Base-by-base conservation (phyloP, 2,329 filamentous ascomycete species). In the Botryotinia calthae region DNA sequence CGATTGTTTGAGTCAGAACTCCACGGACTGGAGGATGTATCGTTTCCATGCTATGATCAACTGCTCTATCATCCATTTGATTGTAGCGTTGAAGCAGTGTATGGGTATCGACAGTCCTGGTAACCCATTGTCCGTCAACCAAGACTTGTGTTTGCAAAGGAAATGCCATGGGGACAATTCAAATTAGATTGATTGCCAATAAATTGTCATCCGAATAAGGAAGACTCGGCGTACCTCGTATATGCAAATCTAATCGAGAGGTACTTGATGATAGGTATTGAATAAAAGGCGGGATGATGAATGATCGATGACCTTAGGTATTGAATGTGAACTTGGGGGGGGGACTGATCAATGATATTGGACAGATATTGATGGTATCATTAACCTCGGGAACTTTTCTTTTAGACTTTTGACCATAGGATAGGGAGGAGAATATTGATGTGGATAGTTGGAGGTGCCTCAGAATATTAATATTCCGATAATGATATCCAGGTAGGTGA, bases 1-100 rank as follows among this genome's bases (percentile, higher is more conserved):
- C 85, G 44, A 97, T 81, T 0, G 95, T 97, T 79, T 88, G 90
- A 0, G 93, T 93, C 63, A 98, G 85, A 46, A 98, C 80, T 6
- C 94, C 96, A 74, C 90, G 87, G 31, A 82, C 83, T 9, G 91
- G 89, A 44, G 84, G 82, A 68, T 79, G 82, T 64, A 79, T 74
- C 31, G 75, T 72, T 72, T 78, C 82, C 68, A 76, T 73, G 37
- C 79, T 68, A 75, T 80, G 46, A 78, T 81, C 31, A 78, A 80
- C 46, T 77, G 77, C 73, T 80, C 83, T 73, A 80, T 78, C 68
- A 75, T 78, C 77, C 74, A 79, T 73, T 71, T 77, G 74, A 46
- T 81, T 75, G 76, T 81, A 78, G 76, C 81, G 75, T 74, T 77
- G 81, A 75, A 86, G 81, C 59, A 85, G 80, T 44, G 82, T 80